Conservation (phyloP, 345 rosid species). For the Salix dunnii region DNA sequence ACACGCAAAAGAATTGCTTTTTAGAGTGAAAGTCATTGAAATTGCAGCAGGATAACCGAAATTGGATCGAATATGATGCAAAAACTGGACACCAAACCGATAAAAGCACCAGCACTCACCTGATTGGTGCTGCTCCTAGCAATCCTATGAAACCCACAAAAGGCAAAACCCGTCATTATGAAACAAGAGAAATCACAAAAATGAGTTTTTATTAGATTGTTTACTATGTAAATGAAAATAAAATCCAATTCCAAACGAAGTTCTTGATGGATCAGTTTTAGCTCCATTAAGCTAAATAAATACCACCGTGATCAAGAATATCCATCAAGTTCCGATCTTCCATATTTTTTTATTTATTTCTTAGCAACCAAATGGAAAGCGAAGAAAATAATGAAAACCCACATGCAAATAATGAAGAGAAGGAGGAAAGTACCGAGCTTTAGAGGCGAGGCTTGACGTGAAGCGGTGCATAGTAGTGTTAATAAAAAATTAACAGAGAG, state of each 20-base stretch:
- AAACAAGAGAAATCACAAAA: background rate
- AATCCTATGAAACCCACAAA: conserved; percentile 34
- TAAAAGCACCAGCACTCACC: conserved; percentile 33
- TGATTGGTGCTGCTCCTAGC: conserved; percentile 53
- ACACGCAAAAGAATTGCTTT: background rate
- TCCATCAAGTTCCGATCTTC: background rate
- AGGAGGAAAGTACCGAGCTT: conserved; percentile 39
- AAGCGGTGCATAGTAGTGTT: conserved; percentile 52
- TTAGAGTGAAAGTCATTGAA: background rate
- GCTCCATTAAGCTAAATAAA: too few species aligned
- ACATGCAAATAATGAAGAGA: background rate
- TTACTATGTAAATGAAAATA: background rate
- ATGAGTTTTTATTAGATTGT: background rate
- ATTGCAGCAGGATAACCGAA: background rate
- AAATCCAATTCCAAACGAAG: background rate
- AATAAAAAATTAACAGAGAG: background rate
- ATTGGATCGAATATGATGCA: background rate
- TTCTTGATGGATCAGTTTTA: background rate
- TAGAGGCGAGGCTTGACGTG: conserved; percentile 60
- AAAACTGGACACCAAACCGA: background rate
- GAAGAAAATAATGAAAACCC: background rate
- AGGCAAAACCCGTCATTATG: background rate
- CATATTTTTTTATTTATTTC: background rate
- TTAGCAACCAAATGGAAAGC: conserved; percentile 5
- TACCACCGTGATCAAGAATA: background rate